phyloP scores from a whole-genome alignment of 2,329 filamentous ascomycete species.

The Alternaria sp. region DNA sequence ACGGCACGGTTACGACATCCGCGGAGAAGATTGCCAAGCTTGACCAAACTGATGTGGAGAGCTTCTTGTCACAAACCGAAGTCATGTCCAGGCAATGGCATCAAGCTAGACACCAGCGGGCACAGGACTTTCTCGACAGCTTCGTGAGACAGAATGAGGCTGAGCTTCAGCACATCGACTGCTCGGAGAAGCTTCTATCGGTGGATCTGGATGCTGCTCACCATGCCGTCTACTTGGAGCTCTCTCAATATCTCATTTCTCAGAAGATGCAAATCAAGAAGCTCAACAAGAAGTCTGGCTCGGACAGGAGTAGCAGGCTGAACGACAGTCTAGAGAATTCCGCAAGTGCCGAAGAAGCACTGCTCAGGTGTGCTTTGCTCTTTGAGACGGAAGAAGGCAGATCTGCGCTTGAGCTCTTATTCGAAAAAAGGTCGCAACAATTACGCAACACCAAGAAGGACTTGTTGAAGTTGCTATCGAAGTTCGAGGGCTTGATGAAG shows the following conservation, averaged over 20 bases:
- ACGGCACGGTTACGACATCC: conserved; percentile 53
- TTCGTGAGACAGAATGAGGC: conserved; percentile 57
- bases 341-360: conserved; percentile 58
- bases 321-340: conserved; percentile 56
- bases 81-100: conserved; percentile 61
- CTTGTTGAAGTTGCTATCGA: conserved; percentile 17
- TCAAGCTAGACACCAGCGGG: conserved; percentile 56
- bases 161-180: conserved; percentile 47
- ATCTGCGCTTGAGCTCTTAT: conserved; percentile 23
- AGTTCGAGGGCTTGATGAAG: conserved; percentile 25
- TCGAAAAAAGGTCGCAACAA: conserved; percentile 24
- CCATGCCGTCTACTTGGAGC: conserved; percentile 60
- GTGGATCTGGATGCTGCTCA: conserved; percentile 57
- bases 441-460: conserved; percentile 15
- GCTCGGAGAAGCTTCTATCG: conserved; percentile 53
- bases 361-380: conserved; percentile 54
- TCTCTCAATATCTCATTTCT: conserved; percentile 61
- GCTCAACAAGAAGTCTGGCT: conserved; percentile 41
- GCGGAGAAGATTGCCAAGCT: conserved; percentile 51
- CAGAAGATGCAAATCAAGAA: conserved; percentile 57
- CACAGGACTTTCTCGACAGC: conserved; percentile 62
- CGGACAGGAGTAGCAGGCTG: conserved; percentile 50
- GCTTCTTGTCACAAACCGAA: conserved; percentile 61
- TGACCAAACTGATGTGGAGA: conserved; percentile 56
- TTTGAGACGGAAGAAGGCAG: conserved; percentile 19